Evolutionary conservation across 2,329 filamentous ascomycete genomes (phyloP).

Genomic region (Fusarium pseudoanthophilum): DNA sequence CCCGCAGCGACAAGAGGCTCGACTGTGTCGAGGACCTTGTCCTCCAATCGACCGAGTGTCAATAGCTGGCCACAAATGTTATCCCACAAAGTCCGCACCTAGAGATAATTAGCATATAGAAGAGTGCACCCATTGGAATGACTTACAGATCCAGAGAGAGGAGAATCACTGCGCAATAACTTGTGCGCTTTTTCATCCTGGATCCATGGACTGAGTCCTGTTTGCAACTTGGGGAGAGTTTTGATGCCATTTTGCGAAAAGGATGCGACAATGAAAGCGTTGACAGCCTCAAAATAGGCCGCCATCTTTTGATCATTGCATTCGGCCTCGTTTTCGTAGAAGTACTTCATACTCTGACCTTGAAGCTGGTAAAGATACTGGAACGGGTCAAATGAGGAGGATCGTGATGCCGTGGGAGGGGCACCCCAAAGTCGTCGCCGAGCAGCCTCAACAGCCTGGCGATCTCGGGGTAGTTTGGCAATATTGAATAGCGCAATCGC

Average conservation of each 20-base stretch:
- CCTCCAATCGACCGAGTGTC: conserved; percentile 50
- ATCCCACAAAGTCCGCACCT: conserved; percentile 64
- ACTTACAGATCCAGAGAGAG: conserved; percentile 59
- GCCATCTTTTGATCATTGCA: conserved; percentile 52
- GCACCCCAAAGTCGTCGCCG: conserved; percentile 71
- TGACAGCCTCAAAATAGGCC: conserved; percentile 64
- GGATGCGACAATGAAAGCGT: conserved; percentile 62
- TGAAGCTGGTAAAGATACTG: conserved; percentile 72
- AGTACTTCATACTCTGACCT: conserved; percentile 60
- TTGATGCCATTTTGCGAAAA: conserved; percentile 62
- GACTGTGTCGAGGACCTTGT: conserved; percentile 62
- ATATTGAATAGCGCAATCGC: conserved; percentile 57
- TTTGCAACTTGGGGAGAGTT: conserved; percentile 69
- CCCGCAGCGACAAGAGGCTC: conserved; percentile 66
- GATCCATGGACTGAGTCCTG: conserved; percentile 71
- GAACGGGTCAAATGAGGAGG: conserved; percentile 70
- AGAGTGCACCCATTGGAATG: not conserved
- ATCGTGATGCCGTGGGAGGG: conserved; percentile 42
- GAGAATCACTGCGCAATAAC: conserved; percentile 53
- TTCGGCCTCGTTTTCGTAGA: conserved; percentile 62
- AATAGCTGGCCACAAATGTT: conserved; percentile 56
- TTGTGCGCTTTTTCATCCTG: conserved; percentile 63
- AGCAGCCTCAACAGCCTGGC: conserved; percentile 72
- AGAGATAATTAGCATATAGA: conserved; percentile 41
- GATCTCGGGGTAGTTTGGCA: conserved; percentile 67